Percentiles rank a stretch among this genome's conserved stretches.
Evolutionary conservation across 306 rosid species (phyloP).

Genomic region (Prunus dulcis): DNA sequence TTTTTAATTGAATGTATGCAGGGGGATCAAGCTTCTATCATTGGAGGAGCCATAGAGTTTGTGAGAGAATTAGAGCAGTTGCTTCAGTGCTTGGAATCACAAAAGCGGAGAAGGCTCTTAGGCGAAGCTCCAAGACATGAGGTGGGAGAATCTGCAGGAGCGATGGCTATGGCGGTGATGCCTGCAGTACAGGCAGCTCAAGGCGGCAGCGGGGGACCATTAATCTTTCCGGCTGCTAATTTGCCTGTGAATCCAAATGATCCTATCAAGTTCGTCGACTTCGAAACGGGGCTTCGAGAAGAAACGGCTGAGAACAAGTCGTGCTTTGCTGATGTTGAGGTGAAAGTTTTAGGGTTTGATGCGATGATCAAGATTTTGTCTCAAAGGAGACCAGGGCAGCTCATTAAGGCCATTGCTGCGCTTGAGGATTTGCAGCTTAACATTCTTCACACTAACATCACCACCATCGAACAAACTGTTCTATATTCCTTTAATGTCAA

Average conservation of each 20-base stretch:
- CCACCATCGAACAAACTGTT: slow-evolving; percentile 95
- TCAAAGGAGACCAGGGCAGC: slow-evolving; percentile 86
- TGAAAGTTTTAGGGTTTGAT: slow-evolving; percentile 79
- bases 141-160: slow-evolving; percentile 23
- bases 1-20: slow-evolving; percentile 6
- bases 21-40: slow-evolving; percentile 99
- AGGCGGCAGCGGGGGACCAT: slow-evolving; percentile 21
- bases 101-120: slow-evolving; percentile 67
- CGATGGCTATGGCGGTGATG: background rate
- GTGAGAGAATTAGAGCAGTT: slow-evolving; percentile 94
- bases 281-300: slow-evolving; percentile 58
- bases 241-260: slow-evolving; percentile 42
- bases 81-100: slow-evolving; percentile 91
- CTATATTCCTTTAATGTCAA: slow-evolving; percentile 93
- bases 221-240: slow-evolving; percentile 38
- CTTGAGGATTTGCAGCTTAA: slow-evolving; percentile 87
- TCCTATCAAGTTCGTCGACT: slow-evolving; percentile 51
- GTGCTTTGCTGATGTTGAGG: slow-evolving; percentile 93
- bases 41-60: slow-evolving; percentile 97
- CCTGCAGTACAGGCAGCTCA: slow-evolving; percentile 21
- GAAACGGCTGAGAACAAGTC: slow-evolving; percentile 89
- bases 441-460: slow-evolving; percentile 90
- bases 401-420: slow-evolving; percentile 87
- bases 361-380: slow-evolving; percentile 90
- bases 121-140: slow-evolving; percentile 62